A percentile compares a stretch with the other conserved stretches of the same genome.
Evolutionary conservation across 2,329 filamentous ascomycete genomes (phyloP).

Genomic region (Dactylellina cionopaga): DNA sequence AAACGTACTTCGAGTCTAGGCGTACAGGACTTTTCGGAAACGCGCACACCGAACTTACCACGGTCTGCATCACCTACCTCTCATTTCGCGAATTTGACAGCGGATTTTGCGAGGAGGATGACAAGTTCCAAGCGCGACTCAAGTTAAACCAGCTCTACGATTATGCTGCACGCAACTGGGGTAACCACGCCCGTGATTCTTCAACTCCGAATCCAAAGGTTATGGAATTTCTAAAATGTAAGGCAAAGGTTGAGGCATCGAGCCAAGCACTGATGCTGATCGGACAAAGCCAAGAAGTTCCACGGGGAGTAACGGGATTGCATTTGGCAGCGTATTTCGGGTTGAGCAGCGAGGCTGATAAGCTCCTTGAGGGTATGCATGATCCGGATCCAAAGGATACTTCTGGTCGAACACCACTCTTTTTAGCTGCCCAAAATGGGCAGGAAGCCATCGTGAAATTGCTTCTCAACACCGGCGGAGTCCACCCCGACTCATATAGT

Average conservation of each 20-base stretch:
- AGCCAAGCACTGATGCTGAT: constrained; percentile 53
- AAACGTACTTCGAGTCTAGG: neutral
- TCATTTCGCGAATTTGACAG: constrained; percentile 56
- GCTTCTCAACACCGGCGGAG: constrained; percentile 42
- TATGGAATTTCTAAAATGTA: constrained; percentile 50
- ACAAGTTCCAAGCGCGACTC: constrained; percentile 54
- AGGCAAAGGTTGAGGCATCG: constrained; percentile 49
- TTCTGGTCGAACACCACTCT: constrained; percentile 34
- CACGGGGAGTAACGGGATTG: constrained; percentile 53
- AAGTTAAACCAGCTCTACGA: constrained; percentile 56
- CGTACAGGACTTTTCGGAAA: neutral
- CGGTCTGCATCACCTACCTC: constrained; percentile 58
- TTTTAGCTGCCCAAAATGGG: constrained; percentile 39
- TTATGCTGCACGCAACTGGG: constrained; percentile 60
- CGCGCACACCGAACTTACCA: neutral
- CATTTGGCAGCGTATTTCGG: constrained; percentile 57
- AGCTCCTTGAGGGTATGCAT: neutral
- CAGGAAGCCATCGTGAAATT: constrained; percentile 47
- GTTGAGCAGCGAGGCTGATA: constrained; percentile 4
- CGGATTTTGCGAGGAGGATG: constrained; percentile 45
- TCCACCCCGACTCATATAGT: constrained; percentile 24
- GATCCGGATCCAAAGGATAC: constrained; percentile 52
- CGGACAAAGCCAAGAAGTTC: constrained; percentile 20
- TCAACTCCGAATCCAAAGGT: constrained; percentile 15
- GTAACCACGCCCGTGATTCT: constrained; percentile 57